Conservation (phyloP, 768 basidiomycete species). For the Auricularia cornea region DNA sequence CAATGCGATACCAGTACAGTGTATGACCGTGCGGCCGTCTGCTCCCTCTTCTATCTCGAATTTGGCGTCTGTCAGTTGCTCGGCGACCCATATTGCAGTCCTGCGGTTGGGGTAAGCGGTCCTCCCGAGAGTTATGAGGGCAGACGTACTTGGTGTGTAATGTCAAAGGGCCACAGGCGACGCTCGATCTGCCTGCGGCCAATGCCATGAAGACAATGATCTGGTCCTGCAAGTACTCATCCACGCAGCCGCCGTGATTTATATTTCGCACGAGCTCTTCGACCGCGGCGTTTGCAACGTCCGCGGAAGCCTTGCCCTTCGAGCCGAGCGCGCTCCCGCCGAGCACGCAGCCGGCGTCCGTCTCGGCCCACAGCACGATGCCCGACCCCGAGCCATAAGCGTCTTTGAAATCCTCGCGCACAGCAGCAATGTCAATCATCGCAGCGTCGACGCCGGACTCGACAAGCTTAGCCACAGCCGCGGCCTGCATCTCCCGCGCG, state of each 20-base stretch:
- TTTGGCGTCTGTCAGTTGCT: conserved; percentile 57
- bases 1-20: conserved; percentile 61
- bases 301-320: conserved; percentile 36
- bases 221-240: conserved; percentile 66
- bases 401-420: conserved; percentile 18
- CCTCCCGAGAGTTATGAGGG: not conserved
- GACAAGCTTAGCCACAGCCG: conserved; percentile 40
- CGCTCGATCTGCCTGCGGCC: conserved; percentile 52
- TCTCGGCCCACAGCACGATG: conserved; percentile 67
- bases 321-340: conserved; percentile 61
- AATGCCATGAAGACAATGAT: conserved; percentile 71
- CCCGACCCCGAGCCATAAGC: conserved; percentile 59
- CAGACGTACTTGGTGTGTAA: conserved; percentile 55
- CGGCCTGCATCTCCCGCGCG: conserved; percentile 47
- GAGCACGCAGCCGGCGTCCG: conserved; percentile 55
- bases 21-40: conserved; percentile 36
- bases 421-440: conserved; percentile 23
- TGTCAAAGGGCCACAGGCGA: conserved; percentile 49
- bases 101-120: conserved; percentile 18
- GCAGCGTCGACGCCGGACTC: conserved; percentile 14
- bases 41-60: conserved; percentile 44
- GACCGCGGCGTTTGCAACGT: conserved; percentile 61
- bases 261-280: conserved; percentile 48
- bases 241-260: conserved; percentile 60
- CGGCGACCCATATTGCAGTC: conserved; percentile 66